These are phyloP conservation scores for Colletotrichum theobromicola DNA, from an alignment of 2,329 filamentous ascomycete species.

Conservation along the genomic window DNA sequence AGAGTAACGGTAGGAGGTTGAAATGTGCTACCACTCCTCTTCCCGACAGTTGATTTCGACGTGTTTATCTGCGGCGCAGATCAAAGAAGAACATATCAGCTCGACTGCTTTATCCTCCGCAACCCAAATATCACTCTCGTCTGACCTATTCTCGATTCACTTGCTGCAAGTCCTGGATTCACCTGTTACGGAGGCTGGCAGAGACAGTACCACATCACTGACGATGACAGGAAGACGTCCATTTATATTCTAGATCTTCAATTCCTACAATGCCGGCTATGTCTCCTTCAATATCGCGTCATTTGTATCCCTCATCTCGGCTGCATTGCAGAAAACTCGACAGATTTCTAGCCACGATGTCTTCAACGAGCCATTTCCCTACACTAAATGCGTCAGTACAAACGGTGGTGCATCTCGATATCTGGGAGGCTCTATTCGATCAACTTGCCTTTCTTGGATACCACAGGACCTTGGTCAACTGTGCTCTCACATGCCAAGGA, in stretches of 20 bases:
- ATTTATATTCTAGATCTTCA: background rate
- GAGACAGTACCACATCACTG: background rate
- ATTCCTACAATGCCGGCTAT: background rate
- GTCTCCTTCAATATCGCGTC: background rate
- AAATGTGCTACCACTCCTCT: background rate
- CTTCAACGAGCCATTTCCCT: background rate
- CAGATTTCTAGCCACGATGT: background rate
- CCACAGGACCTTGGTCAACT: background rate
- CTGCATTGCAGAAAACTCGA: background rate
- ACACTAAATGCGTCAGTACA: background rate
- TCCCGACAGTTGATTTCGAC: background rate
- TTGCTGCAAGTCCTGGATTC: background rate
- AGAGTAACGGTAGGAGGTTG: too few relatives aligned
- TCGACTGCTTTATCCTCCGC: background rate
- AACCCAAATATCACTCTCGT: rapidly evolving
- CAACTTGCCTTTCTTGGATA: background rate
- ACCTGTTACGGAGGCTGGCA: rapidly evolving
- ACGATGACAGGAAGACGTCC: background rate
- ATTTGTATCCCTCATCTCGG: background rate
- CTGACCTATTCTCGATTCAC: rapidly evolving
- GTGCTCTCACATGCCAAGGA: background rate
- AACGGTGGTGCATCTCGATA: background rate
- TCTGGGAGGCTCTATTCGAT: background rate
- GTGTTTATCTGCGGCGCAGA: rapidly evolving
- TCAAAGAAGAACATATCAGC: background rate